Conservation (phyloP, 805 yeast species). For the Allodekkera sacchari region DNA sequence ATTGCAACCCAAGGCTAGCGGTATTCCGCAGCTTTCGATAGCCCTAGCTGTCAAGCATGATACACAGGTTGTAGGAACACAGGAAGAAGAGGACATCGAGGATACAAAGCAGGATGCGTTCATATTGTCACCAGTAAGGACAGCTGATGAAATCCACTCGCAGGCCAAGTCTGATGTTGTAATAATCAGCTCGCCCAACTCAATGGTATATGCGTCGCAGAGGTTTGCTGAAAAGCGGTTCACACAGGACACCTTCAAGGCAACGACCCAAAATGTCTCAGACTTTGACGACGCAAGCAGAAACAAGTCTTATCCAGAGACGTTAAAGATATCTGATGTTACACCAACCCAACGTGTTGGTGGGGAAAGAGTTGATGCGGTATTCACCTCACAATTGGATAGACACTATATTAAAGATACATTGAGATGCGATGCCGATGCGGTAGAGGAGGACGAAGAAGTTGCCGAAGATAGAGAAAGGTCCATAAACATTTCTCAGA, state of each 20-base stretch:
- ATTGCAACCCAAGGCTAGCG: too few relatives aligned
- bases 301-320: not conserved
- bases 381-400: not conserved
- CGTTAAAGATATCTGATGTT: not conserved
- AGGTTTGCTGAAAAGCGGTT: conserved; percentile 1
- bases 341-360: too few relatives aligned
- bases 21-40: not conserved
- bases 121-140: too few relatives aligned
- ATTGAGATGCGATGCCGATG: too few relatives aligned
- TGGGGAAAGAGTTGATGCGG: not conserved
- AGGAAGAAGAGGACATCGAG: not conserved
- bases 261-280: conserved; percentile 3
- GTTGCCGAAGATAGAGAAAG: not conserved
- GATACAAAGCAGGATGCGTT: too few relatives aligned
- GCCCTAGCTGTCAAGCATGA: not conserved
- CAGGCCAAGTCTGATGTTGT: not conserved
- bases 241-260: not conserved
- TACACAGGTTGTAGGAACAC: conserved; percentile 3
- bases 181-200: not conserved
- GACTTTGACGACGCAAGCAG: not conserved
- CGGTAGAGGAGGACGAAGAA: not conserved
- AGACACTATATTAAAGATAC: too few relatives aligned
- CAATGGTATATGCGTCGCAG: not conserved
- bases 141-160: too few relatives aligned
- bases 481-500: conserved; percentile 1